Percentiles rank a stretch among this genome's conserved stretches.
phyloP scores from a whole-genome alignment of 1,139 yeast species.

The Debaryomyces sp. region DNA sequence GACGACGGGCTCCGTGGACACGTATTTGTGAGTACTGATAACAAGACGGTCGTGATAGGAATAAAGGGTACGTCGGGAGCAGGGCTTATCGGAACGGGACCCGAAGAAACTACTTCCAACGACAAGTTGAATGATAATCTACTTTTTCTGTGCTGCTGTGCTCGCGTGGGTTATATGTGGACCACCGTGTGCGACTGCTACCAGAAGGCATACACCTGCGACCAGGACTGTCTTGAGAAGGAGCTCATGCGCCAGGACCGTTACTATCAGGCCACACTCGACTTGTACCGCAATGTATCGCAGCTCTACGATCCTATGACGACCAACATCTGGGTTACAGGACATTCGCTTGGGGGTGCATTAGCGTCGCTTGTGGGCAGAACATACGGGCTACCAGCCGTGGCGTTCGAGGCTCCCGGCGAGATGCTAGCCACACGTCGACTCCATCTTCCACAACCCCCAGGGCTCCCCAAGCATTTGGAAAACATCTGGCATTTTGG shows the following conservation, averaged over 20 bases:
- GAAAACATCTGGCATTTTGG: slow-evolving; percentile 96
- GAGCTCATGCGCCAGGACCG: slow-evolving; percentile 76
- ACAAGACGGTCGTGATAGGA: slow-evolving; percentile 73
- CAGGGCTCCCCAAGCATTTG: slow-evolving; percentile 77
- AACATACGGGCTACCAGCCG: slow-evolving; percentile 88
- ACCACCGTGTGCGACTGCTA: slow-evolving; percentile 95
- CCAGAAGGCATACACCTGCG: slow-evolving; percentile 82
- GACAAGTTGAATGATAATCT: slow-evolving; percentile 89
- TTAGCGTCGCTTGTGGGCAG: slow-evolving; percentile 80
- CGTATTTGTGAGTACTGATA: slow-evolving; percentile 70
- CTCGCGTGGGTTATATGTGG: slow-evolving; percentile 90
- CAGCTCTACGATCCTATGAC: slow-evolving; percentile 64
- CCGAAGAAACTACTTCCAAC: slow-evolving; percentile 72
- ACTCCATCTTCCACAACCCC: slow-evolving; percentile 89
- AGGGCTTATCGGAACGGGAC: slow-evolving; percentile 72
- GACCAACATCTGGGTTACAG: slow-evolving; percentile 81
- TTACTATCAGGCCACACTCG: slow-evolving; percentile 80
- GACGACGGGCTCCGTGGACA: slow-evolving; percentile 88
- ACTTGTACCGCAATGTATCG: slow-evolving; percentile 75
- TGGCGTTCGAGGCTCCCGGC: slow-evolving; percentile 93
- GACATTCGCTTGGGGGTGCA: slow-evolving; percentile 96
- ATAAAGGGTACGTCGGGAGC: slow-evolving; percentile 95
- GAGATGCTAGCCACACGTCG: slow-evolving; percentile 82
- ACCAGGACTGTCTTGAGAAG: slow-evolving; percentile 80
- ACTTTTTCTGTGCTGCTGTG: slow-evolving; percentile 94